Evolutionary conservation across 345 rosid species (phyloP).

Genomic region (Eucalyptus paniculata): DNA sequence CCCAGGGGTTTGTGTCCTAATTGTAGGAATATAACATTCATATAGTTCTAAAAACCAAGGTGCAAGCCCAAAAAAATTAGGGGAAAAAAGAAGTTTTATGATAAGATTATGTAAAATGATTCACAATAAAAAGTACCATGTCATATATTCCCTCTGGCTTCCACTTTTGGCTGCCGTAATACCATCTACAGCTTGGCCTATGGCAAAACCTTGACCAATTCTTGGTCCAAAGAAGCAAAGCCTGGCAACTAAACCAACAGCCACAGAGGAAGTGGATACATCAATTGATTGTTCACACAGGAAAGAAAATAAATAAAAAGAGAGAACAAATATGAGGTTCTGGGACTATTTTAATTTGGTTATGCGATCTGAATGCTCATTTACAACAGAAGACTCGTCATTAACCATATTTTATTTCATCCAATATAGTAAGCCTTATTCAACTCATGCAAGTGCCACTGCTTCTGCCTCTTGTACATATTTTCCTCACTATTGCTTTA

Average conservation of each 20-base stretch:
- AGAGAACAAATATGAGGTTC: background rate
- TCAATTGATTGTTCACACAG: background rate
- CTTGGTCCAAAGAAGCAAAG: background rate
- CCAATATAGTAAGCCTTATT: background rate
- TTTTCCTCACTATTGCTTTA: background rate
- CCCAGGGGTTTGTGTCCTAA: background rate
- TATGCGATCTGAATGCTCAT: background rate
- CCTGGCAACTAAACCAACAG: background rate
- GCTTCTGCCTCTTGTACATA: background rate
- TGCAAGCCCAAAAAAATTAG: background rate
- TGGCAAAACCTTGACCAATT: background rate
- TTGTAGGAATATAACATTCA: background rate
- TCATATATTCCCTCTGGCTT: background rate
- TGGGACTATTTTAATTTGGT: background rate
- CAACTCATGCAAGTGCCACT: background rate
- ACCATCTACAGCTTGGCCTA: background rate
- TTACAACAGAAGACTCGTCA: background rate
- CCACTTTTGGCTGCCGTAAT: background rate
- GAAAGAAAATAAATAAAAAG: background rate
- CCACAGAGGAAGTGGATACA: background rate
- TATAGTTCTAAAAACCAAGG: background rate
- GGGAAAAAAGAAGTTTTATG: background rate
- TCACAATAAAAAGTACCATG: background rate
- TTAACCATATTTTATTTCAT: background rate
- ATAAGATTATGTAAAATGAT: background rate